Percentiles rank a stretch among this genome's conserved stretches.
These are phyloP conservation scores for Cladosporium sp. DNA, from an alignment of 2,329 filamentous ascomycete genomes.

Conservation along the genomic window DNA sequence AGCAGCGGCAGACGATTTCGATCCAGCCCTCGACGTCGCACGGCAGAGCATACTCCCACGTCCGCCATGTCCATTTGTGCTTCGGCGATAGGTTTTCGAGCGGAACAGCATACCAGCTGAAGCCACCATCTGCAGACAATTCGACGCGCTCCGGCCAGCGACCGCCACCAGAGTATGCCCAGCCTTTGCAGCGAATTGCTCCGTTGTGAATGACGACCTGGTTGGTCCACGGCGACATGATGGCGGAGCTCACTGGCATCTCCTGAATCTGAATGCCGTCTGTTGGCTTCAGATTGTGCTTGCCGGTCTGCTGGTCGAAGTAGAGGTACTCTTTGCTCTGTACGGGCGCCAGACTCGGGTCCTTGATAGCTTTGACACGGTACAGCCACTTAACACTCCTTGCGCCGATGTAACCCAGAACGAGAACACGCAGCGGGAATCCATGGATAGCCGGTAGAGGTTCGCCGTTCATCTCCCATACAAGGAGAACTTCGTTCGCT, in stretches of 20 bases:
- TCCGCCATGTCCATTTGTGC: conserved; percentile 59
- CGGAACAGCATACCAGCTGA: conserved; percentile 62
- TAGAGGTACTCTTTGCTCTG: conserved; percentile 63
- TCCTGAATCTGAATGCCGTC: conserved; percentile 66
- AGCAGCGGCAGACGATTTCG: conserved; percentile 60
- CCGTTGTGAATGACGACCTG: conserved; percentile 56
- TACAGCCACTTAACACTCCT: conserved; percentile 66
- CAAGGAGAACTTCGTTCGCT: conserved; percentile 64
- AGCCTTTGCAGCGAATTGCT: conserved; percentile 51
- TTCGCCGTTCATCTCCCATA: conserved; percentile 72
- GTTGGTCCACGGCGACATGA: conserved; percentile 58
- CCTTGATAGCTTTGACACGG: conserved; percentile 57
- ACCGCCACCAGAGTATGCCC: conserved; percentile 69
- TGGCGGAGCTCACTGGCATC: conserved; percentile 68
- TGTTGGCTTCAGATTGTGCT: conserved; percentile 57
- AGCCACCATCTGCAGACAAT: conserved; percentile 64
- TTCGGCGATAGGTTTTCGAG: conserved; percentile 57
- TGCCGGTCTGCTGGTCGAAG: conserved; percentile 63
- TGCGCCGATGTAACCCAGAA: conserved; percentile 66
- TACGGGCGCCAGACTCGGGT: conserved; percentile 56
- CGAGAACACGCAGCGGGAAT: conserved; percentile 62
- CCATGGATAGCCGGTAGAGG: conserved; percentile 67
- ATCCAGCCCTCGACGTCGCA: conserved; percentile 64
- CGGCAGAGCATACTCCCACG: conserved; percentile 59
- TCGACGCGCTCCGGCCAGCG: conserved; percentile 68